Evolutionary conservation across 2,329 filamentous ascomycete genomes (phyloP), one percentile per base, ranked within the genome.

Genomic region (Diaporthe sp.): DNA sequence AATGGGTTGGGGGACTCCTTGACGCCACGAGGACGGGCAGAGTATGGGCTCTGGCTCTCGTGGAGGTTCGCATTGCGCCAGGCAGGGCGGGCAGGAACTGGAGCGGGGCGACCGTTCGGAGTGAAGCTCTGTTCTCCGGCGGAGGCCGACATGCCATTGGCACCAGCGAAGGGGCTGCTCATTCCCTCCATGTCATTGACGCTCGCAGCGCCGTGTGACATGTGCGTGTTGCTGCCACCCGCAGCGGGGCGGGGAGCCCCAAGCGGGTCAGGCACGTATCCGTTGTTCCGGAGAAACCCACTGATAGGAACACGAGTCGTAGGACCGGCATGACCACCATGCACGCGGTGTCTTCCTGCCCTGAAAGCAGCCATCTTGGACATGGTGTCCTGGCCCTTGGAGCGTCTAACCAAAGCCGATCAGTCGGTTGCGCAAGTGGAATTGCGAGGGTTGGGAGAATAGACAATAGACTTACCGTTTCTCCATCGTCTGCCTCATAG

Each of bases 301-400:
- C 61, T 15, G 61, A 74, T 72, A 2, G 73, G 61, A 8, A 66
- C 73, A 12, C 55, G 70, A 1, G 70, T 50, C 30, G 65, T n/a
- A 3, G 69, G 27, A 12, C 73, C 73, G 32, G 32, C 25, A 50
- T 7, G 30, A 3, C 55, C 27, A 22, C 50, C 32, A 8, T 58
- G 58, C 30, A 32, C 42, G 22, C 70, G 53, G 55, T 73, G 71
- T 1, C 9, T 27, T 10, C 75, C 74, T 8, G 71, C 59, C 10
- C 71, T n/a, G 59, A 70, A 76, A 4, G 69, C 74, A 5, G 47
- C 72, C 66, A 77, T 73, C 56, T 77, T 77, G 55, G 74, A 75
- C 65, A 69, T 65, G 17, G 73, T 71, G 22, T 77, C 76, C 30
- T 75, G 75, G 25, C 76, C 72, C 7, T 50, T 56, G 12, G n/a